Base-by-base conservation (phyloP, 2,329 filamentous ascomycete genomes). In the Amphichorda felina region DNA sequence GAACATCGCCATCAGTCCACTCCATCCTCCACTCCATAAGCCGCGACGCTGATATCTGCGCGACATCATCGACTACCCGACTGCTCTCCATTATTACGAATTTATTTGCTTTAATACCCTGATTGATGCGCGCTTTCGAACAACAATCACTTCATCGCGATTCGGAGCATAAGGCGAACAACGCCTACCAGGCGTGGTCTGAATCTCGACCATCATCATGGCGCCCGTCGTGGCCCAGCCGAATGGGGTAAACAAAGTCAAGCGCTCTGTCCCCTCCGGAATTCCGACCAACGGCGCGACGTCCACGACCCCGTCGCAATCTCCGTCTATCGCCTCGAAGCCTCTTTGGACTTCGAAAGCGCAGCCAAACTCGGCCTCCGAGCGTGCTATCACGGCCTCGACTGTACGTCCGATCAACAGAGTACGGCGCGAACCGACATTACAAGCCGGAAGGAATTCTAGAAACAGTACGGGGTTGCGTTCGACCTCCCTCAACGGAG, bases 251-350 rank as follows among this genome's bases (percentile, higher is more conserved):
- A 55, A 54, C 45, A 86, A 85, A 59, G 69, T 74, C 43, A 86
- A 85, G 60, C 77, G 79, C 25, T 77, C 76, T 41, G 63, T 72
- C 35, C 75, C 76, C 26, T 68, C 78, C 32, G 70, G 75, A 30
- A 72, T 81, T 38, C 78, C 81, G 53, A 71, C 75, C 40, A 82
- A 82, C 56, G 75, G 76, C 24, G 59, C 63, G 40, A 62, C 63
- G 43, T 58, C 72, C 17, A 68, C 71, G 2, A 68, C 72, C 40
- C 70, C 75, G 4, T 79, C 75, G 2, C 68, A 76, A 2, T 73
- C 72, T 4, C 70, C 71, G 5, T 72, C 64, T 45, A 57, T 76
- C 46, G 60, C 77, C 8, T 60, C 77, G 8, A 76, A 72, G 42
- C 60, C 70, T 8, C 61, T 66, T 29, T 46, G 55, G 27, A 56